Evolutionary conservation across 2,329 filamentous ascomycete species (phyloP), one percentile per base, ranked within the genome.

Genomic region (Pyrenophora seminiperda): DNA sequence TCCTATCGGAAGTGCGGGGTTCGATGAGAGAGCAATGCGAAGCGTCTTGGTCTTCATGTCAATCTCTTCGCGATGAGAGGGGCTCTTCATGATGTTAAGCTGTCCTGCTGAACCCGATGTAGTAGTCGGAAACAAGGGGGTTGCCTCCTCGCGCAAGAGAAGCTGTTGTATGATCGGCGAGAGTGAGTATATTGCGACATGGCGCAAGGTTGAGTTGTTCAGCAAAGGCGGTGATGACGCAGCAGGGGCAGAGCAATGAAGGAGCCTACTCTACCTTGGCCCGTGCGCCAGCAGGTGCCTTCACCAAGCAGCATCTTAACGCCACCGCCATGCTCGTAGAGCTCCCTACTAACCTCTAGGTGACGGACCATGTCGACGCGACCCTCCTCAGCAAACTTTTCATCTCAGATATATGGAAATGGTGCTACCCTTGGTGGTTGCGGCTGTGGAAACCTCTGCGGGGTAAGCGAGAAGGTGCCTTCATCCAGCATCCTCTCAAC

Each of bases 231-330:
- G 18, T 10, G 22, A 5, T 15, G 6, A 44, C 10, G 19, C 19
- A 3, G 34, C 22, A 34, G 20, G 40, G 41, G 33, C 15, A 11
- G 33, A 44, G 33, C 17, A 31, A 31, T 24, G 33, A 38, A 44
- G 33, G 32, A 20, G 31, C 11, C 27, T 39, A 39, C 47, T 45
- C 20, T 29, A 44, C 14, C 7, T 17, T 11, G 20, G 47, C 34
- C 47, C 41, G 29, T 50, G 47, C 47, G 14, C 33, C 20, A 27
- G 14, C 19, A 27, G 31, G 5, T 18, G 31, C 41, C n/a, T 36
- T n/a, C 40, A 19, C 27, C 33, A 15, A 39, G 19, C 29, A 45
- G 27, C 34, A 7, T n/a, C 32, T 20, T 34, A 27, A 22, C 41
- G 20, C n/a, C 15, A 7, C 7, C 24, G 22, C 14, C 19, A 22